Percentiles rank a stretch among this genome's conserved stretches.
Conservation (phyloP, 805 yeast genomes). For the Candida silvicultrix region DNA sequence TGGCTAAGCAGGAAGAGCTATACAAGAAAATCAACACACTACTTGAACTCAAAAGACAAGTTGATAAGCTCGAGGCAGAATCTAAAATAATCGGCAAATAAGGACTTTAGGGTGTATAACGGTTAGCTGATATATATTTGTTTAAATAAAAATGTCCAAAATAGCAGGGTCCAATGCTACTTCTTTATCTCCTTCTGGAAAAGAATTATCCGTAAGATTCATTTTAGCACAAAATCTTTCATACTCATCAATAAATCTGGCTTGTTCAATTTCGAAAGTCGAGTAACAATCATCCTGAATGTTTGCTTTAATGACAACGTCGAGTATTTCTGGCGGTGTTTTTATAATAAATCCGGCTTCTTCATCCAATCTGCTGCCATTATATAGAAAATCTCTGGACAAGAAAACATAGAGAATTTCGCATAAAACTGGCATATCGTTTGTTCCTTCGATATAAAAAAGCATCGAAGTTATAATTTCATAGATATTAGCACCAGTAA, state of each 20-base stretch:
- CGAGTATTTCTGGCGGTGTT: not conserved
- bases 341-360: not conserved
- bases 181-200: not conserved
- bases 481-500: not conserved
- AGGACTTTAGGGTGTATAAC: not conserved
- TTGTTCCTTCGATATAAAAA: not conserved
- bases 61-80: slow-evolving; percentile 84
- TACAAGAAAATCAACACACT: slow-evolving; percentile 63
- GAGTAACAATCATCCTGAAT: not conserved
- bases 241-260: not conserved
- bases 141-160: too few species aligned
- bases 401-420: not conserved
- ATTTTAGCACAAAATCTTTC: not conserved
- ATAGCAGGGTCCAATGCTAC: not conserved
- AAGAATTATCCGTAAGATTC: not conserved
- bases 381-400: not conserved
- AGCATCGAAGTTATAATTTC: not conserved
- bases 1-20: slow-evolving; percentile 70
- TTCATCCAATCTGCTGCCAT: not conserved
- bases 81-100: slow-evolving; percentile 31
- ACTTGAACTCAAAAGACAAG: slow-evolving; percentile 78
- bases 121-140: too few species aligned
- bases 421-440: not conserved
- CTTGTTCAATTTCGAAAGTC: not conserved
- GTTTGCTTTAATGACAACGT: not conserved